These are phyloP conservation scores for Fennellomyces sp. DNA, from an alignment of 371 early-diverging fungal genomes.

Conservation along the genomic window DNA sequence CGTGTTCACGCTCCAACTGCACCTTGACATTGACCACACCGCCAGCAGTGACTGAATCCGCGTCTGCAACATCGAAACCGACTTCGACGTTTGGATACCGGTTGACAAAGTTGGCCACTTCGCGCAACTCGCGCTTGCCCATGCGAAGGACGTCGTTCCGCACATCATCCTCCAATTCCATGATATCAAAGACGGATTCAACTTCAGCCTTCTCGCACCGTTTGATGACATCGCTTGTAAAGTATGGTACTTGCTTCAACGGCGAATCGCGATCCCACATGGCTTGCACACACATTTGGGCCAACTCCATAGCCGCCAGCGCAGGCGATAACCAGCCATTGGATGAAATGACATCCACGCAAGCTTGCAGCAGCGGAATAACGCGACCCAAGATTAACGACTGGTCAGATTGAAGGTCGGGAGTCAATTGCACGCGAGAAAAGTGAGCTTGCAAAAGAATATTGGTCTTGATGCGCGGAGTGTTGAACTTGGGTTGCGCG, in stretches of 20 bases:
- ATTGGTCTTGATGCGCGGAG: slow-evolving; percentile 90
- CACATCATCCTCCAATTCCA: slow-evolving; percentile 91
- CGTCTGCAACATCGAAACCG: slow-evolving; percentile 67
- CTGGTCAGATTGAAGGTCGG: slow-evolving; percentile 93
- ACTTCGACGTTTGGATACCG: slow-evolving; percentile 94
- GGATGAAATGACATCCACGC: slow-evolving; percentile 94
- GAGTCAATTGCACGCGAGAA: slow-evolving; percentile 85
- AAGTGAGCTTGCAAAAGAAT: slow-evolving; percentile 95
- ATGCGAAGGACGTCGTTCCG: slow-evolving; percentile 73
- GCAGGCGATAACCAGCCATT: slow-evolving; percentile 93
- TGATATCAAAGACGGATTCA: slow-evolving; percentile 90
- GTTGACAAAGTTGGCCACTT: slow-evolving; percentile 90
- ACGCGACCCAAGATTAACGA: slow-evolving; percentile 66
- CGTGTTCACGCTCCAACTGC: slow-evolving; percentile 79
- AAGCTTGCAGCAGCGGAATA: slow-evolving; percentile 88
- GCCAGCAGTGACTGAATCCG: slow-evolving; percentile 63
- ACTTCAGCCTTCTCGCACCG: slow-evolving; percentile 69
- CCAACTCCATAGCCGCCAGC: slow-evolving; percentile 92
- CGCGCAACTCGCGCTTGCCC: slow-evolving; percentile 66
- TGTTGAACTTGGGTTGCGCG: slow-evolving; percentile 63
- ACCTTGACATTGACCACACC: slow-evolving; percentile 68
- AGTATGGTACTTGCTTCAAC: slow-evolving; percentile 90
- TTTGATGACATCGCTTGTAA: slow-evolving; percentile 71
- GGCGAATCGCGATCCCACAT: slow-evolving; percentile 94
- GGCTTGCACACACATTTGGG: slow-evolving; percentile 97